Base-by-base conservation (phyloP, 2,329 filamentous ascomycete genomes). In the Stachybotrys elegans region DNA sequence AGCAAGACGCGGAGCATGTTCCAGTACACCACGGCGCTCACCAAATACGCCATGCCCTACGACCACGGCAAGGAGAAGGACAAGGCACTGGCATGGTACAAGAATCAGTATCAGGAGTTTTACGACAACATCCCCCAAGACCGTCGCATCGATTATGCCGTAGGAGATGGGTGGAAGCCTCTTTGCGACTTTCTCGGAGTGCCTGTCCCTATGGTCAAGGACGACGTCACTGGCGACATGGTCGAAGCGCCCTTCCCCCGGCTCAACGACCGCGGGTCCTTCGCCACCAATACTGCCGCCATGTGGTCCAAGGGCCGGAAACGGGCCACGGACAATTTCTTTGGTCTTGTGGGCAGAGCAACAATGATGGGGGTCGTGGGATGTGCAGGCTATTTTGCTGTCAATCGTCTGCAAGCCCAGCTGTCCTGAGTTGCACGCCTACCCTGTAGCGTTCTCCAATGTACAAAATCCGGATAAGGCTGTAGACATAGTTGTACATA, bases 81-180 rank as follows among this genome's bases (percentile, higher is more conserved):
- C 3, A 64, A 63, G 49, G 66, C 67, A 2, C 47, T 67, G 16
- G 58, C 59, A 3, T 67, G 65, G 54, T 70, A 61, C 49, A 53
- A 58, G n/a, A 48, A 55, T 0, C 61, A 62, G 27, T 71, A 71
- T 43, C 51, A 55, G 19, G 61, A 67, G 40, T 63, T 65, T 16
- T 56, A 60, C 7, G 56, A 58, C 12, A 50, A 55, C 21, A 65
- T 69, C 16, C 55, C 62, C 6, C 51, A 48, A 4, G 58, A 63
- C 13, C 54, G 62, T 0, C 50, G 68, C 19, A 51, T 72, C 19
- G 65, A 71, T 44, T 71, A 58, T 47, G 53, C 49, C n/a, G 56
- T 70, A 12, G 55, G 57, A 22, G 60, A 67, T 7, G 68, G 69
- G 4, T 72, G 67, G 66, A 55, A 39, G n/a, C 67, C 69, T 7